These are phyloP conservation scores for Candida ascalaphidarum DNA, from an alignment of 805 yeast genomes.

Conservation along the genomic window DNA sequence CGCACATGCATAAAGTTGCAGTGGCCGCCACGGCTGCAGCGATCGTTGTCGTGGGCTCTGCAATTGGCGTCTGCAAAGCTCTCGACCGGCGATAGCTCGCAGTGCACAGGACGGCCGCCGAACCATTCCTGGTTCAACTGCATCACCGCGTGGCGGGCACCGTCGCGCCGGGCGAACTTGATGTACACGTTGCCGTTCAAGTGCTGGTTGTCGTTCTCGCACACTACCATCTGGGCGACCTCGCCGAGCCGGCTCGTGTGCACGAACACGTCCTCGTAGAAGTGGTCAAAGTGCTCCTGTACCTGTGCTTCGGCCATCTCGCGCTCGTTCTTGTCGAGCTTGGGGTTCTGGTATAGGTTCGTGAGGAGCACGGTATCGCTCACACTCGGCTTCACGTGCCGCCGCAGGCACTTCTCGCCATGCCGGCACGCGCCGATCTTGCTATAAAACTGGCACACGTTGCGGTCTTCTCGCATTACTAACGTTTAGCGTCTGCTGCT, in stretches of 20 bases:
- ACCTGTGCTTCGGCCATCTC: slow-evolving; percentile 27
- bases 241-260: slow-evolving; percentile 45
- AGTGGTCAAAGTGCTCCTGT: slow-evolving; percentile 46
- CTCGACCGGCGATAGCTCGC: slow-evolving; percentile 70
- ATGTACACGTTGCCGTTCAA: slow-evolving; percentile 81
- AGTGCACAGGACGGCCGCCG: slow-evolving; percentile 65
- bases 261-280: slow-evolving; percentile 64
- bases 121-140: slow-evolving; percentile 77
- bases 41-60: slow-evolving; percentile 52
- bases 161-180: slow-evolving; percentile 43
- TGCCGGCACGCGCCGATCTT: slow-evolving; percentile 93
- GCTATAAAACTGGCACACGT: slow-evolving; percentile 50
- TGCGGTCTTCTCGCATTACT: not conserved
- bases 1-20: slow-evolving; percentile 85
- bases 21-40: slow-evolving; percentile 71
- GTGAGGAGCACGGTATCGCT: slow-evolving; percentile 61
- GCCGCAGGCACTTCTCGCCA: slow-evolving; percentile 78
- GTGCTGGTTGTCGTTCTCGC: slow-evolving; percentile 79
- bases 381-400: slow-evolving; percentile 55
- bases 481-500: too few relatives aligned
- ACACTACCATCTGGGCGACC: slow-evolving; percentile 58
- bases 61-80: slow-evolving; percentile 69
- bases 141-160: slow-evolving; percentile 54
- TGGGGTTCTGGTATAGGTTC: slow-evolving; percentile 59
- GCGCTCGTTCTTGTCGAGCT: slow-evolving; percentile 23